Evolutionary conservation across 805 yeast species (phyloP).

Genomic region (Myxozyma kluyveri): DNA sequence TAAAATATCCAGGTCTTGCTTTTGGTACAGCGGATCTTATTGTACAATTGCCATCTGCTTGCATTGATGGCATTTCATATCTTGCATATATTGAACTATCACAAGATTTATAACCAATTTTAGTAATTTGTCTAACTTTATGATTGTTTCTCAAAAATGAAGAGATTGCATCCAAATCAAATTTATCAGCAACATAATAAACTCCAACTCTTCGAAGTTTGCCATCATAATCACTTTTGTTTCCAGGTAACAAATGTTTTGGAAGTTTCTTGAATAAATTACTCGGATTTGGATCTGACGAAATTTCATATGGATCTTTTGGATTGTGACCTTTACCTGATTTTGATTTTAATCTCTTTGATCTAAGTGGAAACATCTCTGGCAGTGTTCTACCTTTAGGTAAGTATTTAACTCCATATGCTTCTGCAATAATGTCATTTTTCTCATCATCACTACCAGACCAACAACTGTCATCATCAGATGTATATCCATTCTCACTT

Average conservation of each 20-base stretch:
- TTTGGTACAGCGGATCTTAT: slow-evolving; percentile 50
- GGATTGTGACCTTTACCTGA: no score
- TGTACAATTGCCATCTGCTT: slow-evolving; percentile 53
- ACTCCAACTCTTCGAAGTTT: slow-evolving; percentile 68
- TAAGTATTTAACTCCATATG: background rate
- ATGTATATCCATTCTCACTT: no score
- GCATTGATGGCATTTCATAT: slow-evolving; percentile 78
- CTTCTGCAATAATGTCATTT: background rate
- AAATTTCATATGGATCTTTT: background rate
- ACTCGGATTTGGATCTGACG: background rate
- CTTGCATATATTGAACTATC: slow-evolving; percentile 94
- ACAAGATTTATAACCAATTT: slow-evolving; percentile 45
- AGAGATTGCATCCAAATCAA: slow-evolving; percentile 61
- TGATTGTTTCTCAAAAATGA: slow-evolving; percentile 67
- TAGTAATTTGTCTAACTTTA: slow-evolving; percentile 70
- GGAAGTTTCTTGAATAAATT: no score
- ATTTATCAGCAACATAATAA: slow-evolving; percentile 81
- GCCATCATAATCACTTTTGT: background rate
- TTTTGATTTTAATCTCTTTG: no score
- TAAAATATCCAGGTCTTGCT: background rate
- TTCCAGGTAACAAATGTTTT: no score
- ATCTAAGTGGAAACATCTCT: no score
- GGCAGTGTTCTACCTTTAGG: background rate
- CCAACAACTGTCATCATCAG: background rate
- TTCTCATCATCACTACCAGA: background rate